Percentiles rank a stretch among this genome's conserved stretches.
These are phyloP conservation scores for Trypanosoma brucei DNA, from an alignment of 208 protist species.

Conservation along the genomic window DNA sequence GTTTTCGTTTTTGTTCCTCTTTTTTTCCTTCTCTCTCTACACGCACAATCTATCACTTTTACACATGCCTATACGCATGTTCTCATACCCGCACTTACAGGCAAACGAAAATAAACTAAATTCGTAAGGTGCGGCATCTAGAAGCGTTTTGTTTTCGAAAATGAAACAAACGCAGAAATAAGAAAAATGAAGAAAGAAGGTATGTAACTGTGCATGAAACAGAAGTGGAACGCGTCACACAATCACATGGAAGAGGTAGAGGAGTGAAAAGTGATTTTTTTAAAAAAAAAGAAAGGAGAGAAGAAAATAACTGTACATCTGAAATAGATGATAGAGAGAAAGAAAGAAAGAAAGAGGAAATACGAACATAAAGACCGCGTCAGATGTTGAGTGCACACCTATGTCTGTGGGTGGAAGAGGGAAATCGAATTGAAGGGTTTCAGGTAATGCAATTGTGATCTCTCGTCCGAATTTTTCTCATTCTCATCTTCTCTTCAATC, in stretches of 20 bases:
- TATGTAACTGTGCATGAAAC: neutral
- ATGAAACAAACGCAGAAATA: too few relatives aligned
- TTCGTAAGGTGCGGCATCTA: too few relatives aligned
- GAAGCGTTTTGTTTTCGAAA: too few relatives aligned
- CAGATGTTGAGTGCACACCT: neutral
- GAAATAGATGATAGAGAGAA: neutral
- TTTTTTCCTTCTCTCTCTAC: neutral
- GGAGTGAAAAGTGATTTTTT: neutral
- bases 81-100: too few relatives aligned
- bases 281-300: neutral
- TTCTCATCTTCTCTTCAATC: too few relatives aligned
- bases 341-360: conserved; percentile 1
- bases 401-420: too few relatives aligned
- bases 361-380: neutral
- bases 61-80: too few relatives aligned
- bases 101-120: too few relatives aligned
- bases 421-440: too few relatives aligned
- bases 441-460: too few relatives aligned
- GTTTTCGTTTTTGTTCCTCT: neutral
- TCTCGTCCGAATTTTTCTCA: too few relatives aligned
- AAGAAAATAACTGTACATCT: neutral
- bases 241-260: neutral
- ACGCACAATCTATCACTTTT: too few relatives aligned
- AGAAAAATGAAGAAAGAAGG: neutral
- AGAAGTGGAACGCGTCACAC: neutral